A percentile compares a stretch with the other conserved stretches of the same genome.
Evolutionary conservation across 148 eudicot species (phyloP).

Genomic region (Amaranthus cruentus): DNA sequence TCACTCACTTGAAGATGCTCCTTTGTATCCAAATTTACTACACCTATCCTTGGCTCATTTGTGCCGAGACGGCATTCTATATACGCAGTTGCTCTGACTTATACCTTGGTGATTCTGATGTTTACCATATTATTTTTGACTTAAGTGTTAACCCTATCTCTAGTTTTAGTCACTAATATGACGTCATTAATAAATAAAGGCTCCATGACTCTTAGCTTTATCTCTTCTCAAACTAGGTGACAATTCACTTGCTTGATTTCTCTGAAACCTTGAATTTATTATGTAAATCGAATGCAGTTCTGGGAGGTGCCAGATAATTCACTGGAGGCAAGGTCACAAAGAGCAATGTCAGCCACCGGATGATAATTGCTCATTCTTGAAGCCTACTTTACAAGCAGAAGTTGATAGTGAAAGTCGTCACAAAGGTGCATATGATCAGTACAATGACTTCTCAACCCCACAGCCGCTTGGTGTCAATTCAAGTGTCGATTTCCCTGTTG

Average conservation of each 20-base stretch:
- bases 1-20: too few species aligned
- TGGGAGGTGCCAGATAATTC: conserved; percentile 90
- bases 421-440: conserved; percentile 29
- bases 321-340: conserved; percentile 97
- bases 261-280: conserved; percentile 14
- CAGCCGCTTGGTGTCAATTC: too few species aligned
- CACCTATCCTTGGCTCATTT: too few species aligned
- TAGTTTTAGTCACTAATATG: too few species aligned
- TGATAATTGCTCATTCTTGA: conserved; percentile 34
- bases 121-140: too few species aligned
- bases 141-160: too few species aligned
- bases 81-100: too few species aligned
- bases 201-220: too few species aligned
- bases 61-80: too few species aligned
- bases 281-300: conserved; percentile 56
- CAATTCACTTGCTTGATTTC: neutral
- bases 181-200: too few species aligned
- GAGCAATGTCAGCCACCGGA: conserved; percentile 71
- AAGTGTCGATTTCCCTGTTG: conserved; percentile 8
- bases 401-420: conserved; percentile 30
- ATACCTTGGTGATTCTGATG: too few species aligned
- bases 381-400: conserved; percentile 33
- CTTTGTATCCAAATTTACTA: too few species aligned
- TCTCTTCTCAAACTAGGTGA: neutral
- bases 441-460: conserved; percentile 4